Evolutionary conservation across 345 rosid genomes (phyloP).

Genomic region (Citrus trifoliata): DNA sequence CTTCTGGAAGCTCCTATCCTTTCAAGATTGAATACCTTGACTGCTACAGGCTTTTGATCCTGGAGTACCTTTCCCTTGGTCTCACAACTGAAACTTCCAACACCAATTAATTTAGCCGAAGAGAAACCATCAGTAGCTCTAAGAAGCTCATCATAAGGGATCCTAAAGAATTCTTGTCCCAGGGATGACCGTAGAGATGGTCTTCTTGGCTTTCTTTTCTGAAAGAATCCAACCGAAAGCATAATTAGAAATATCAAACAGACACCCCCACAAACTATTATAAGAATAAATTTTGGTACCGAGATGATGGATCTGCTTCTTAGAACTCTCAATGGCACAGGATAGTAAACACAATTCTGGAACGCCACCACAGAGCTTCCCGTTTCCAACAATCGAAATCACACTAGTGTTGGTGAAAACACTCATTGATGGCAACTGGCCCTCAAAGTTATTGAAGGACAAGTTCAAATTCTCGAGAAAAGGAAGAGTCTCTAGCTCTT

Average conservation of each 20-base stretch:
- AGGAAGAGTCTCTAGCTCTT: background rate
- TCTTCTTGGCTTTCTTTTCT: background rate
- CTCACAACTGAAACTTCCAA: conserved; percentile 23
- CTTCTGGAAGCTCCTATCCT: conserved; percentile 16
- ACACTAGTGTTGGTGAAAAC: conserved; percentile 15
- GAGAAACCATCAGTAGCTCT: conserved; percentile 16
- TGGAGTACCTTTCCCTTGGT: conserved; percentile 19
- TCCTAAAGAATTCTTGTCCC: background rate
- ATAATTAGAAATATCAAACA: background rate
- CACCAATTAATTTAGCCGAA: conserved; percentile 8
- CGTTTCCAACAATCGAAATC: conserved; percentile 11
- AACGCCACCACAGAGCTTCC: conserved; percentile 12
- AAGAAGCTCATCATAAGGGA: conserved; percentile 10
- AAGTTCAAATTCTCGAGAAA: conserved; percentile 9
- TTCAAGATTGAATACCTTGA: conserved; percentile 23
- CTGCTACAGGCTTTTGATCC: background rate
- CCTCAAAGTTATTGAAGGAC: conserved; percentile 21
- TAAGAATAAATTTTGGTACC: background rate
- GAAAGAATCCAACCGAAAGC: background rate
- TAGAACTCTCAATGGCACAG: background rate
- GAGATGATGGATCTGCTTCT: background rate
- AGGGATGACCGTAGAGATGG: background rate
- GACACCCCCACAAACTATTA: background rate
- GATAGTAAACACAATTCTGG: background rate
- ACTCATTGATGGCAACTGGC: conserved; percentile 9